These are phyloP conservation scores for Naganishia sp. DNA, from an alignment of 1,284 basidiomycete species.

Conservation along the genomic window DNA sequence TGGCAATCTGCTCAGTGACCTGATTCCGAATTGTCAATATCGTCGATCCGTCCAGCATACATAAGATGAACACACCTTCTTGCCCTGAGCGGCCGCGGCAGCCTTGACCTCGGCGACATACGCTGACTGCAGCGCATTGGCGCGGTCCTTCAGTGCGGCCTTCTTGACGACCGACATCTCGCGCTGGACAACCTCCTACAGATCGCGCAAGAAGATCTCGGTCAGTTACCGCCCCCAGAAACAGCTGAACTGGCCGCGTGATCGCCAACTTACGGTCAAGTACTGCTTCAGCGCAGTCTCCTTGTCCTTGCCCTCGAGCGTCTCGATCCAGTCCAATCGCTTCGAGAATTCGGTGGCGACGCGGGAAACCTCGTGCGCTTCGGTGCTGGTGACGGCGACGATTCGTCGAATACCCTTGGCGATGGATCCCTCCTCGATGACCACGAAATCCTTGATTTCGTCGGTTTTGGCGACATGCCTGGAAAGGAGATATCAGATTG, in stretches of 20 bases:
- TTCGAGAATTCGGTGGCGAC: slow-evolving; percentile 67
- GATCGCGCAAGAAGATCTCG: not conserved
- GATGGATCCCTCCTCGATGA: slow-evolving; percentile 94
- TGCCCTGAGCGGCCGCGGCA: slow-evolving; percentile 73
- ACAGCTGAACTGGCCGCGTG: not conserved
- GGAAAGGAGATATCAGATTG: slow-evolving; percentile 11
- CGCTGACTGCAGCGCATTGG: slow-evolving; percentile 71
- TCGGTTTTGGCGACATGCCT: slow-evolving; percentile 93
- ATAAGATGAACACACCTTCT: slow-evolving; percentile 62
- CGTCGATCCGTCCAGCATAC: slow-evolving; percentile 7
- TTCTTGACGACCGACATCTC: slow-evolving; percentile 87
- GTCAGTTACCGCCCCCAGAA: not conserved
- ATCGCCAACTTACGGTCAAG: slow-evolving; percentile 63
- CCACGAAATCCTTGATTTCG: slow-evolving; percentile 92
- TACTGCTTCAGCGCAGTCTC: slow-evolving; percentile 82
- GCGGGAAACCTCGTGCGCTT: slow-evolving; percentile 78
- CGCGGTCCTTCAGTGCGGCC: slow-evolving; percentile 73
- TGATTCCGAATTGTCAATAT: slow-evolving; percentile 44
- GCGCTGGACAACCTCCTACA: slow-evolving; percentile 79
- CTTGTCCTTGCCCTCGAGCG: slow-evolving; percentile 72
- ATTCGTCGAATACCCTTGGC: slow-evolving; percentile 97
- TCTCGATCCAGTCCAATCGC: slow-evolving; percentile 68
- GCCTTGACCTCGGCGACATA: slow-evolving; percentile 86
- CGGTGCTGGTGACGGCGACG: slow-evolving; percentile 90
- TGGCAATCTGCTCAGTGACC: slow-evolving; percentile 69